Evolutionary conservation across 345 rosid genomes (phyloP), one percentile per base, ranked within the genome.

Genomic region (Chamaenerion angustifolium): DNA sequence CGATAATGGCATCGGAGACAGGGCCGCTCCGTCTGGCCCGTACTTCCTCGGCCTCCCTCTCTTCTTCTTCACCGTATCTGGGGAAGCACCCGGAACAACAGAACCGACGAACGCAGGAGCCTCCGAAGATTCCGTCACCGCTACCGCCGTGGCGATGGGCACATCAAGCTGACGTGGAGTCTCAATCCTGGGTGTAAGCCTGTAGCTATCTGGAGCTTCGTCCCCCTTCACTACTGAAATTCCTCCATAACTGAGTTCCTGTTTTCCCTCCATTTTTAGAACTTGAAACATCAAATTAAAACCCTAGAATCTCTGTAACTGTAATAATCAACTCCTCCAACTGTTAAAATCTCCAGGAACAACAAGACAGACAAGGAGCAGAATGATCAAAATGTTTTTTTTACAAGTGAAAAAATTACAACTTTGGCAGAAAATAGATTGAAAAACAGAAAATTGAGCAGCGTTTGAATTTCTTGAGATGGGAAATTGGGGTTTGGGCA

Each of bases 1-100:
- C 0, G 99, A 88, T 56, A 93, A 78, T n/a, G 96, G 95, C 95
- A 76, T 82, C n/a, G 99, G 96, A 9, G 96, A 93, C 49, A 84
- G 66, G 41, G 96, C 66, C 58, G 56, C 37, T 1, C 37, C 37
- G 37, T 31, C 37, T 31, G 37, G 37, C 6, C 37, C 37, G 60
- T 77, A 82, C 78, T 92, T 92, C 54, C 88, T 82, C 12, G 98
- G 96, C 58, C 98, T 73, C 3, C 96, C 96, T 69, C 99, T 72
- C 73, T 80, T 88, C 77, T 85, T 93, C 80, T 81, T 93, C 69
- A 50, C 44, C 19, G 25, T 27, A 14, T 47, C 50, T 1, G 50
- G 50, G 18, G 25, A 17, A 18, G 21, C 14, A 23, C 65, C 75
- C 10, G 78, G 43, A 37, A 60, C 63, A 1, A 52, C 41, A 19